A percentile compares a stretch with the other conserved stretches of the same genome.
These are phyloP conservation scores for Lecanicillium sp. DNA, from an alignment of 2,329 filamentous ascomycete species.

Conservation along the genomic window DNA sequence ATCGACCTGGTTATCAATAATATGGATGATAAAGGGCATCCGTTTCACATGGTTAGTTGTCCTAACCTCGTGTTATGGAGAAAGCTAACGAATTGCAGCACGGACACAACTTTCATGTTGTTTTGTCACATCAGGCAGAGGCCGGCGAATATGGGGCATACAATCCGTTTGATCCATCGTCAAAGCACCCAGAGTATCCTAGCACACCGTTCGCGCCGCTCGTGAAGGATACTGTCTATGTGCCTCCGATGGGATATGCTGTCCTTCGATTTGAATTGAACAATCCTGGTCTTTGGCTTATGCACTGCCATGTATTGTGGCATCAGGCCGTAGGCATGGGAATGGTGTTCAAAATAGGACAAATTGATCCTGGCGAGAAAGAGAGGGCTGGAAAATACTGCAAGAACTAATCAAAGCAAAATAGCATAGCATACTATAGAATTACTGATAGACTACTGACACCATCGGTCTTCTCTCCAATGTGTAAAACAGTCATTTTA, in stretches of 20 bases:
- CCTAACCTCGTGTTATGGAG: background rate
- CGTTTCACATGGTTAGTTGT: conserved; percentile 36
- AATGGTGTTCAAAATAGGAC: conserved; percentile 19
- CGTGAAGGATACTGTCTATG: conserved; percentile 25
- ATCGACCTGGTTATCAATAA: conserved; percentile 42
- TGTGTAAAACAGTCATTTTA: too few species aligned
- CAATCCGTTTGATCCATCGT: conserved; percentile 7
- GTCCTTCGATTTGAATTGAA: conserved; percentile 25
- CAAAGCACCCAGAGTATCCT: conserved; percentile 4
- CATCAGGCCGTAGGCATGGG: conserved; percentile 33
- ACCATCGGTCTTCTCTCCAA: too few species aligned
- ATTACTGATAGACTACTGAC: too few species aligned
- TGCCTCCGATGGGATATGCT: conserved; percentile 26
- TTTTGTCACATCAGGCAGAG: conserved; percentile 8
- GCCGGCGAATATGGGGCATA: conserved; percentile 8
- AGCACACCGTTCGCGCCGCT: conserved; percentile 15
- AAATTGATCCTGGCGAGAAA: conserved; percentile 1
- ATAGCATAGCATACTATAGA: background rate
- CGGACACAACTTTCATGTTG: conserved; percentile 9
- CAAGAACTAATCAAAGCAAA: background rate
- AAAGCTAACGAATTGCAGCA: conserved; percentile 11
- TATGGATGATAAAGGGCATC: conserved; percentile 39
- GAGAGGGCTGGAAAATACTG: conserved; percentile 2
- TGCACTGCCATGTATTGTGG: conserved; percentile 30
- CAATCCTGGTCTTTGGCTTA: conserved; percentile 28